phyloP scores from a whole-genome alignment of 225 moss, liverwort and hornwort species.

The Ulota crispa region DNA sequence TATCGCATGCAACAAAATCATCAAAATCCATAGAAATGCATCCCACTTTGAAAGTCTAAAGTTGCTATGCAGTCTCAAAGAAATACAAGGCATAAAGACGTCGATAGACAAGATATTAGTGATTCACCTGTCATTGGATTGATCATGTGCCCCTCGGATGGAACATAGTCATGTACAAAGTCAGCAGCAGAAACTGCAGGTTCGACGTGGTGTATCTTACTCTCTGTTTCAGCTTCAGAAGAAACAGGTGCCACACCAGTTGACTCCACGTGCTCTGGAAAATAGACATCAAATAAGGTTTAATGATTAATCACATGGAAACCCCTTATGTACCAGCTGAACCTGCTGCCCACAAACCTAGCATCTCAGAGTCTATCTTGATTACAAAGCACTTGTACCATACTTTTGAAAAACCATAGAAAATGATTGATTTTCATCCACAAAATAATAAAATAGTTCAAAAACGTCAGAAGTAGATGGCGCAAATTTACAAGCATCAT shows the following conservation, averaged over 20 bases:
- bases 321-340: slow-evolving; percentile 46
- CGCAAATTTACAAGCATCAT: background rate
- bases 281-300: slow-evolving; percentile 39
- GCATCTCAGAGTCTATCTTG: slow-evolving; percentile 29
- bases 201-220: background rate
- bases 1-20: background rate
- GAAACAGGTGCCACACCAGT: slow-evolving; percentile 39
- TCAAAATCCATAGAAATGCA: background rate
- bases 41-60: background rate
- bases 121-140: slow-evolving; percentile 53
- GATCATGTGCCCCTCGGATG: slow-evolving; percentile 51
- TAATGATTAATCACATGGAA: slow-evolving; percentile 26
- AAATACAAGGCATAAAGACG: background rate
- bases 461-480: background rate
- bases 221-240: slow-evolving; percentile 25
- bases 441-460: background rate
- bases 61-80: background rate
- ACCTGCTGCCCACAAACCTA: slow-evolving; percentile 37
- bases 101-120: background rate
- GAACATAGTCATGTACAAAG: slow-evolving; percentile 38
- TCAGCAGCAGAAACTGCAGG: slow-evolving; percentile 22
- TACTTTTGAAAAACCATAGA: background rate
- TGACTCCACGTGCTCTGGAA: slow-evolving; percentile 36
- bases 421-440: background rate
- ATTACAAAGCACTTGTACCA: background rate